Percentiles rank a stretch among this genome's conserved stretches.
These are phyloP conservation scores for Gossypium trilobum DNA, from an alignment of 441 rosid species.

Conservation along the genomic window DNA sequence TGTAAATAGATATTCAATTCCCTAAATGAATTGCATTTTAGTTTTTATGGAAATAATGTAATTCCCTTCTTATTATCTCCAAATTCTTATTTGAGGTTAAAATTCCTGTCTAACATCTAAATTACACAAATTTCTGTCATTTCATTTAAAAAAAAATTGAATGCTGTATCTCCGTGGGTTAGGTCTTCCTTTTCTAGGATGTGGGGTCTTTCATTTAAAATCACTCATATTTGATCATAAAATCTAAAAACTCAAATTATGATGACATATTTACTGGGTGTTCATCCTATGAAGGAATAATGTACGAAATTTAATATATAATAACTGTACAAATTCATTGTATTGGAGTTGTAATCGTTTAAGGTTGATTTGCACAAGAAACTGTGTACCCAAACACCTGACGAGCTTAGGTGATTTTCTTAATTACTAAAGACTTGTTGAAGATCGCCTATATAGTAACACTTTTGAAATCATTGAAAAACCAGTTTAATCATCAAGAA, in stretches of 20 bases:
- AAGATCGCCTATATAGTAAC: background rate
- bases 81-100: background rate
- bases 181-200: background rate
- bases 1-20: background rate
- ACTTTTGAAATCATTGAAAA: background rate
- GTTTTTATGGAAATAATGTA: background rate
- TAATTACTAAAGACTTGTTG: background rate
- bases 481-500: background rate
- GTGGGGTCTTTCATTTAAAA: background rate
- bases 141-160: too few relatives aligned
- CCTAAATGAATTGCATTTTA: background rate
- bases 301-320: background rate
- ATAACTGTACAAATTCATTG: background rate
- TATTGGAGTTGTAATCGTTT: background rate
- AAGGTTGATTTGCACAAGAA: background rate
- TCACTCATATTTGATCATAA: too few relatives aligned
- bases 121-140: background rate
- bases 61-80: background rate
- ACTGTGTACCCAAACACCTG: background rate
- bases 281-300: too few relatives aligned
- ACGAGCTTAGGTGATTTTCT: background rate
- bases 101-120: background rate
- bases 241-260: background rate
- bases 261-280: background rate
- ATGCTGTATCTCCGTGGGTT: background rate